phyloP scores from a whole-genome alignment of 2,329 filamentous ascomycete genomes.

The Diaporthe vaccinii region DNA sequence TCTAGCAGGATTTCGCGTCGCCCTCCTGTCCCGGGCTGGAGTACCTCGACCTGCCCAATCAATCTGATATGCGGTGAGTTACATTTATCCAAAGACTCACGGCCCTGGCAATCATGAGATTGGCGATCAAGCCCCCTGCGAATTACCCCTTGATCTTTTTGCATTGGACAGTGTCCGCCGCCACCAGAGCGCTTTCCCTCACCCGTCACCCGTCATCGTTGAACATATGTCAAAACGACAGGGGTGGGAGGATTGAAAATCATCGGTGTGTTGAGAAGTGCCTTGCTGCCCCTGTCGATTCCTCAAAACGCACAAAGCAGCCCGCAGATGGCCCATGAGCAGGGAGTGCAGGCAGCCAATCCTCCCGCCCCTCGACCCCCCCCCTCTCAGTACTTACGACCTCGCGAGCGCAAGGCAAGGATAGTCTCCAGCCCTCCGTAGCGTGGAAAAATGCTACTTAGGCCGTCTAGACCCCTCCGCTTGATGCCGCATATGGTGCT shows the following conservation, averaged over 20 bases:
- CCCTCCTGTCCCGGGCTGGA: slow-evolving; percentile 64
- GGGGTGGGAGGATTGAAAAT: slow-evolving; percentile 29
- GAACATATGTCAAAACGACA: slow-evolving; percentile 25
- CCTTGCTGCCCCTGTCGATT: slow-evolving; percentile 29
- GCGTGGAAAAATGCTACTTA: slow-evolving; percentile 39
- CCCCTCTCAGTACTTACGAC: slow-evolving; percentile 15
- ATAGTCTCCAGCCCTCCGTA: slow-evolving; percentile 39
- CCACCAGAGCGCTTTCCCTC: slow-evolving; percentile 41
- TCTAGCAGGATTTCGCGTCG: slow-evolving; percentile 68
- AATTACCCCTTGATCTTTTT: background rate
- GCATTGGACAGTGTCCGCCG: slow-evolving; percentile 21
- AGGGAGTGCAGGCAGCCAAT: slow-evolving; percentile 36
- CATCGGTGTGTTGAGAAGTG: slow-evolving; percentile 25
- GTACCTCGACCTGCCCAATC: slow-evolving; percentile 65
- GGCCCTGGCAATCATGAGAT: background rate
- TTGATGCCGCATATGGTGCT: slow-evolving; percentile 46
- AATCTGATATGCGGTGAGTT: slow-evolving; percentile 70
- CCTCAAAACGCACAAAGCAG: slow-evolving; percentile 12
- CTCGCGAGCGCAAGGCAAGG: slow-evolving; percentile 37
- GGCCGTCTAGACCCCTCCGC: slow-evolving; percentile 38
- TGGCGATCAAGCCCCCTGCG: background rate
- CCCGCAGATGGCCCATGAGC: slow-evolving; percentile 25
- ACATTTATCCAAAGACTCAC: background rate
- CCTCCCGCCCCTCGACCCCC: slow-evolving; percentile 10
- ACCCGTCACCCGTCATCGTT: slow-evolving; percentile 15